Base-by-base conservation (phyloP, 768 basidiomycete genomes). In the Chalciporus sphaerocephalus region DNA sequence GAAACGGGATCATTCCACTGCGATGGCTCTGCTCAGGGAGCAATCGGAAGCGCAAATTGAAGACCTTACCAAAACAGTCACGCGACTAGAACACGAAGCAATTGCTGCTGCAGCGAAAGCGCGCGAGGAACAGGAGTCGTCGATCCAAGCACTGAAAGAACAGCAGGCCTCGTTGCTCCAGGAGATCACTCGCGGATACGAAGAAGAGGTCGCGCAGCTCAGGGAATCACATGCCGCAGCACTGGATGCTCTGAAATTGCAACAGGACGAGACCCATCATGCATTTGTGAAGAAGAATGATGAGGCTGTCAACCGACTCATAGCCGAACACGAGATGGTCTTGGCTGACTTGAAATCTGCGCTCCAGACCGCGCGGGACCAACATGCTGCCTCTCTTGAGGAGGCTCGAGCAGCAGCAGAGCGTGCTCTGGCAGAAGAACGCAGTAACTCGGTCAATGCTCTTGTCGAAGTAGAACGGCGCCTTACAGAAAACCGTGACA, bases 11-110 rank as follows among this genome's bases (percentile, higher is more conserved):
- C 72, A 75, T 36, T 36, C 63, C 5, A 60, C 60, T 17, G 54
- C 62, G 16, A 39, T 68, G 40, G 65, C 62, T 5, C 43, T 61
- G 27, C 40, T 60, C 40, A 65, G 53, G 39, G 59, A 65, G 40
- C 61, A 67, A 52, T 67, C 61, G 34, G 63, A 68, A 44, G 64
- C 74, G 6, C 78, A 80, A 54, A 64, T 81, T 38, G 81, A 85
- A 55, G 76, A 77, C 33, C 70, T 85, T 79, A 87, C 57, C 69
- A 82, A 47, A 73, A 73, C 21, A 39, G 69, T 17, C 42, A 83
- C 24, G 61, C 77, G 43, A 76, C 75, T 71, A 68, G 57, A 74
- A 74, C 62, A 73, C 74, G 39, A 75, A 75, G 45, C 65, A 57
- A 60, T 63, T 20, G 58, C 66, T 3, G 59, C 73, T 27, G 60